A percentile compares a stretch with the other conserved stretches of the same genome.
phyloP scores from a whole-genome alignment of 352 stramenopile species.

The Albugo candida region DNA sequence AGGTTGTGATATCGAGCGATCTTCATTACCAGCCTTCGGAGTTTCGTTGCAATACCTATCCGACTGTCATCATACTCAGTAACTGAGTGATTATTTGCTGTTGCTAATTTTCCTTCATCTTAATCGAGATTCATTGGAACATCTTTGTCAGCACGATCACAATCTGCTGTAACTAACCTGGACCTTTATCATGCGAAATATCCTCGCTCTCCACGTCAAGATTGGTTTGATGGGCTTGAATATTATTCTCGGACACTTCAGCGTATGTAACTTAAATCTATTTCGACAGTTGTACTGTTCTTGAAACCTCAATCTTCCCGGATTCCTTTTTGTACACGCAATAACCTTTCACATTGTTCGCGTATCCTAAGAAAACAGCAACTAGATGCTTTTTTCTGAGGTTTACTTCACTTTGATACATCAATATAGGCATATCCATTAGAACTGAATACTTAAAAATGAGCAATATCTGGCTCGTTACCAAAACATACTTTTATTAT shows the following conservation, averaged over 20 bases:
- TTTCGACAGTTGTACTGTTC: neutral
- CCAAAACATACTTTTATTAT: neutral
- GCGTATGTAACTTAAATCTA: neutral
- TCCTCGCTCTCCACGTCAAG: neutral
- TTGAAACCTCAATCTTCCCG: neutral
- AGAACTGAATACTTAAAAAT: conserved; percentile 6
- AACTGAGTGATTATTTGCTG: no score
- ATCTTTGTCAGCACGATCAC: no score
- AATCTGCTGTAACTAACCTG: no score
- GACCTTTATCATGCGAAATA: no score
- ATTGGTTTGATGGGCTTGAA: neutral
- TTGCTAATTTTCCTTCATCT: no score
- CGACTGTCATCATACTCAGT: no score
- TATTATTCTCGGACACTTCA: neutral
- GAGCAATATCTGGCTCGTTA: conserved; percentile 4
- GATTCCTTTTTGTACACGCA: conserved; percentile 2
- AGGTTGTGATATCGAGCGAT: no score
- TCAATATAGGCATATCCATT: conserved; percentile 7
- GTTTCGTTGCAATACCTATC: no score
- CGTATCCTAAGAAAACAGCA: conserved; percentile 12
- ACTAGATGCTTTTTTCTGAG: conserved; percentile 8
- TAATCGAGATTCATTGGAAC: no score
- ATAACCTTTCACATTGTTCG: conserved; percentile 9
- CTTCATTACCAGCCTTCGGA: no score
- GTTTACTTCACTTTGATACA: conserved; percentile 5